These are phyloP conservation scores for Cornus florida DNA, from an alignment of 148 eudicot species.

Conservation along the genomic window DNA sequence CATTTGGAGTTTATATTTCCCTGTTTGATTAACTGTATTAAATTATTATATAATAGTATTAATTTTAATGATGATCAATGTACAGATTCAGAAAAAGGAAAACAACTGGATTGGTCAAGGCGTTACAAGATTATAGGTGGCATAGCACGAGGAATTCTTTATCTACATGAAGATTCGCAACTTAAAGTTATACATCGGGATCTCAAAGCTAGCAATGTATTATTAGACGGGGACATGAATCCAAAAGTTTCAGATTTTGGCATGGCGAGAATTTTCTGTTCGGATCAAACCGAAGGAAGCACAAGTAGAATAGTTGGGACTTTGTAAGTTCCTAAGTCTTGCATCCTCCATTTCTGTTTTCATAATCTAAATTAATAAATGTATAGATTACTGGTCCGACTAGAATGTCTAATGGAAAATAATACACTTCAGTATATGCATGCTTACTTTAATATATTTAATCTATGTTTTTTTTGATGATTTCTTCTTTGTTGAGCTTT, in stretches of 20 bases:
- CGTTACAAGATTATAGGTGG: constrained; percentile 30
- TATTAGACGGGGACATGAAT: constrained; percentile 32
- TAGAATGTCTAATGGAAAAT: too few relatives aligned
- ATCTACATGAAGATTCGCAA: constrained; percentile 36
- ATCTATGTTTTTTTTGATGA: too few relatives aligned
- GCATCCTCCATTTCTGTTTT: background rate
- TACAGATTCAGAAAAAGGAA: constrained; percentile 25
- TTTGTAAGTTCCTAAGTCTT: constrained; percentile 28
- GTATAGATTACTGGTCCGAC: too few relatives aligned
- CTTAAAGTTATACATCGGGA: constrained; percentile 37
- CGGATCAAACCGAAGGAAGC: constrained; percentile 34
- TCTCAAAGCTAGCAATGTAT: constrained; percentile 33
- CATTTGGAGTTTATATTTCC: too few relatives aligned
- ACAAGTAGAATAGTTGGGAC: constrained; percentile 43
- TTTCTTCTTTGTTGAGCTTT: too few relatives aligned
- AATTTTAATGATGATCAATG: background rate
- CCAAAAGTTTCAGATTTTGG: constrained; percentile 46
- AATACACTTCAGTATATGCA: too few relatives aligned
- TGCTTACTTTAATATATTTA: too few relatives aligned
- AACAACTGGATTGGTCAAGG: constrained; percentile 28
- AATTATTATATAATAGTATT: too few relatives aligned
- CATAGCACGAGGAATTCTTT: constrained; percentile 32
- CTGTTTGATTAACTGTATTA: too few relatives aligned
- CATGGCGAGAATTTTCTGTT: constrained; percentile 29
- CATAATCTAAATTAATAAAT: background rate